These are phyloP conservation scores for Ustilago tritici DNA, from an alignment of 1,284 basidiomycete genomes.

Conservation along the genomic window DNA sequence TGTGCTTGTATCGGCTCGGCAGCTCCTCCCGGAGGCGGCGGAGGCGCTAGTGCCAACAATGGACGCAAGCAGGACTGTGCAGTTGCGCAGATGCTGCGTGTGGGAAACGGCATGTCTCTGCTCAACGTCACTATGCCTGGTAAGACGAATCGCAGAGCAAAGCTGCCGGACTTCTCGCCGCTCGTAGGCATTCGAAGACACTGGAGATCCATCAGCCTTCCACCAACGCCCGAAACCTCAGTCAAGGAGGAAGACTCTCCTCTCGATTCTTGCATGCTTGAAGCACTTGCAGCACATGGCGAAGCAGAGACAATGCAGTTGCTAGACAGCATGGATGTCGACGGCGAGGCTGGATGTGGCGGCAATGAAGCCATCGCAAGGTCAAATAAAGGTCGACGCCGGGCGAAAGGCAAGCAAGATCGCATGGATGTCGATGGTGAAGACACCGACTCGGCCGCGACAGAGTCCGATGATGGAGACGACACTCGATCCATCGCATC, in stretches of 20 bases:
- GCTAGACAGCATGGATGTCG: conserved; percentile 14
- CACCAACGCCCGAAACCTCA: conserved; percentile 47
- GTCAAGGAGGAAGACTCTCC: conserved; percentile 26
- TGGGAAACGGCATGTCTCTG: conserved; percentile 66
- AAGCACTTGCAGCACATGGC: conserved; percentile 15
- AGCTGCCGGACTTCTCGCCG: conserved; percentile 61
- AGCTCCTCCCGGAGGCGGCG: conserved; percentile 57
- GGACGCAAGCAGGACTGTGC: conserved; percentile 66
- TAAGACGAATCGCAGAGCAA: conserved; percentile 50
- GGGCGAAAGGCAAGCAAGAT: background rate
- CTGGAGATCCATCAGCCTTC: conserved; percentile 53
- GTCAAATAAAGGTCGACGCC: conserved; percentile 7
- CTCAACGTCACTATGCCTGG: conserved; percentile 61
- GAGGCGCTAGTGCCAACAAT: conserved; percentile 60
- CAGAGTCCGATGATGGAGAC: conserved; percentile 32
- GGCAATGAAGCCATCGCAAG: conserved; percentile 22
- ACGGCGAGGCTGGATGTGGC: conserved; percentile 39
- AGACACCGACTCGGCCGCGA: conserved; percentile 13
- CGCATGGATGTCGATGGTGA: conserved; percentile 21
- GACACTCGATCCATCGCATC: conserved; percentile 51
- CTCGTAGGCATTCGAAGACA: conserved; percentile 59
- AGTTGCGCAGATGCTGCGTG: conserved; percentile 68
- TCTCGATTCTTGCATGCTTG: conserved; percentile 19
- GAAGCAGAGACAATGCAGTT: conserved; percentile 25
- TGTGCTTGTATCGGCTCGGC: conserved; percentile 66